Conservation (phyloP, 495 filamentous ascomycete species). For the Daldinia caldariorum region DNA sequence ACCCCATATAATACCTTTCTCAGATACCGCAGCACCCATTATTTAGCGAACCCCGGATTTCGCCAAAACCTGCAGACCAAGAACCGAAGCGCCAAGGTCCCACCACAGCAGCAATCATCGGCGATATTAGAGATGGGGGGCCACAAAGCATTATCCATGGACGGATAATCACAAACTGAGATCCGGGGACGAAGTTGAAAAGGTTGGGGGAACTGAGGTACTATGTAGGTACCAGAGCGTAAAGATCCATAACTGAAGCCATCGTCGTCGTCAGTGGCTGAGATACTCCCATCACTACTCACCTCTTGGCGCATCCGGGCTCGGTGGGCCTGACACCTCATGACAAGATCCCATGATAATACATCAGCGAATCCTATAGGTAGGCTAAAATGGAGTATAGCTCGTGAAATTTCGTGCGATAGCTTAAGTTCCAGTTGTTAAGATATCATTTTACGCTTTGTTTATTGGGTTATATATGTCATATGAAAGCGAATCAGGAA, state of each 20-base stretch:
- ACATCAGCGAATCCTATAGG: slow-evolving; percentile 26
- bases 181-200: slow-evolving; percentile 11
- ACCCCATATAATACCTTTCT: slow-evolving; percentile 22
- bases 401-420: slow-evolving; percentile 21
- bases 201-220: slow-evolving; percentile 9
- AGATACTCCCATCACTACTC: slow-evolving; percentile 23
- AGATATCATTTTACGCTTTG: slow-evolving; percentile 14
- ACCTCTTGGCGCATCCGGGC: slow-evolving; percentile 29
- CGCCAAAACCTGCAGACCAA: slow-evolving; percentile 39
- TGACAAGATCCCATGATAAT: slow-evolving; percentile 35
- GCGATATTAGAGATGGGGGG: slow-evolving; percentile 36
- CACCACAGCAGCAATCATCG: slow-evolving; percentile 39
- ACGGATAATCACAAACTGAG: slow-evolving; percentile 41
- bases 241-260: slow-evolving; percentile 25
- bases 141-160: slow-evolving; percentile 35
- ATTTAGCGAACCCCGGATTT: slow-evolving; percentile 44
- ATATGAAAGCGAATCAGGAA: slow-evolving; percentile 30
- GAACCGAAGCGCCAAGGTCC: slow-evolving; percentile 40
- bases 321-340: slow-evolving; percentile 22
- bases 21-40: slow-evolving; percentile 39
- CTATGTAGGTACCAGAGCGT: slow-evolving; percentile 4
- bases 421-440: slow-evolving; percentile 1
- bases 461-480: slow-evolving; percentile 17
- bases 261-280: slow-evolving; percentile 26
- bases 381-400: slow-evolving; percentile 23